Conservation (phyloP, 352 stramenopile species). For the Pythium diclinum region DNA sequence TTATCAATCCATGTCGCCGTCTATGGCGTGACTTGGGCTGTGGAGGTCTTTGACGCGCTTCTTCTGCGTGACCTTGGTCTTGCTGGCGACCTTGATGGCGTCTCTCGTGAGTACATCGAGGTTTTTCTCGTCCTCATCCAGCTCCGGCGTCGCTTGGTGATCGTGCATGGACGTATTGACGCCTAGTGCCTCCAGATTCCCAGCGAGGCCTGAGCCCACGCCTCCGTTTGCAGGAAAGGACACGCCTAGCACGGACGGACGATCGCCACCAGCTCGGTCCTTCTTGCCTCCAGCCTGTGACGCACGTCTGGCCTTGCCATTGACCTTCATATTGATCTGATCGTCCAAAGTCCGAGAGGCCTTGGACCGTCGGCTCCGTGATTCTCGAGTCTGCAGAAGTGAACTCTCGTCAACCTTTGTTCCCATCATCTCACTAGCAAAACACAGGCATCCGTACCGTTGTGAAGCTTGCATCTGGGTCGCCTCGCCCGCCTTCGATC, state of each 20-base stretch:
- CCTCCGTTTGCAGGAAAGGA: neutral
- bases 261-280: constrained; percentile 11
- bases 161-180: constrained; percentile 18
- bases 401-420: neutral
- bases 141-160: constrained; percentile 22
- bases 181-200: neutral
- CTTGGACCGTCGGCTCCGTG: constrained; percentile 15
- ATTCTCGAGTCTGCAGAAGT: neutral
- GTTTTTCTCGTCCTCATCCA: constrained; percentile 39
- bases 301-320: constrained; percentile 2
- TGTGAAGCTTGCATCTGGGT: constrained; percentile 65
- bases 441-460: constrained; percentile 34
- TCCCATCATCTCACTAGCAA: neutral
- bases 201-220: neutral
- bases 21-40: neutral
- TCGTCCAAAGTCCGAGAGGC: constrained; percentile 13
- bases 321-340: neutral
- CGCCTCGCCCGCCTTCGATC: constrained; percentile 60
- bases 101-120: constrained; percentile 53
- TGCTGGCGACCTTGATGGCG: constrained; percentile 61
- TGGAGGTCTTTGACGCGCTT: constrained; percentile 36
- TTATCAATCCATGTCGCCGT: constrained; percentile 11
- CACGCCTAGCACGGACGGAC: constrained; percentile 6
- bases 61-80: constrained; percentile 50
- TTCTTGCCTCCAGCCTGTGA: constrained; percentile 12